These are phyloP conservation scores for Cryptococcus jaspeensis DNA, from an alignment of 1,284 basidiomycete species.

Conservation along the genomic window DNA sequence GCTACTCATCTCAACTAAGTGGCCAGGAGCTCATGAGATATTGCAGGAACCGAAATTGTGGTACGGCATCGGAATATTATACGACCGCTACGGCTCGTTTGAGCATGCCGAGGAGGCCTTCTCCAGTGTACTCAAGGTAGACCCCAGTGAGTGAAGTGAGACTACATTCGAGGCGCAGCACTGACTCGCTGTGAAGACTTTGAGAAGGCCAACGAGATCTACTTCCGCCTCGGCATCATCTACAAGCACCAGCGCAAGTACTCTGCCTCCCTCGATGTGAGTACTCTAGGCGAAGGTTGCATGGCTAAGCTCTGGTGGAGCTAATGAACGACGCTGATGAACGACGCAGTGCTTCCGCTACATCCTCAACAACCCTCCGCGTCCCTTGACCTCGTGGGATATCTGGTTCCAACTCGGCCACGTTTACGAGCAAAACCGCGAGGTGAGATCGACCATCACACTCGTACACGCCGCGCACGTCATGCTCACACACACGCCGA, in stretches of 20 bases:
- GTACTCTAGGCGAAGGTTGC: constrained; percentile 25
- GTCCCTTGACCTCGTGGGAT: constrained; percentile 91
- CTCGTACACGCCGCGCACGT: not conserved
- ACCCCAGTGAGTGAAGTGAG: constrained; percentile 66
- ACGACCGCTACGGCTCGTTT: constrained; percentile 95
- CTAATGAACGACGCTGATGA: constrained; percentile 1
- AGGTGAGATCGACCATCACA: constrained; percentile 63
- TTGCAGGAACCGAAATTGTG: constrained; percentile 92
- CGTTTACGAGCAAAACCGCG: constrained; percentile 81
- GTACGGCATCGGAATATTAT: constrained; percentile 99
- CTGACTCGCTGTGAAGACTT: constrained; percentile 63
- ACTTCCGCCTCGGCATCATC: constrained; percentile 97
- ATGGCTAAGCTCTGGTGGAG: not conserved
- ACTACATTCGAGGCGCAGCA: too few relatives aligned
- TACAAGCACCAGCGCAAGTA: constrained; percentile 99
- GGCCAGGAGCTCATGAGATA: constrained; percentile 23
- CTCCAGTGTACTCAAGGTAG: constrained; percentile 92
- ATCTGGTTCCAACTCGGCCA: constrained; percentile 99
- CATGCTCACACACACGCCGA: constrained; percentile 11
- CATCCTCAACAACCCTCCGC: constrained; percentile 91
- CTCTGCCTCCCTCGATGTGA: constrained; percentile 67
- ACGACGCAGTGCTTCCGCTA: constrained; percentile 76
- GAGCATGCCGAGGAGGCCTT: constrained; percentile 99
- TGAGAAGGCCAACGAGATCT: constrained; percentile 98
- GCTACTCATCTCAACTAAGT: constrained; percentile 11